These are phyloP conservation scores for Pontederia crassipes DNA, from an alignment of 176 grass and related monocot genomes.

Conservation along the genomic window DNA sequence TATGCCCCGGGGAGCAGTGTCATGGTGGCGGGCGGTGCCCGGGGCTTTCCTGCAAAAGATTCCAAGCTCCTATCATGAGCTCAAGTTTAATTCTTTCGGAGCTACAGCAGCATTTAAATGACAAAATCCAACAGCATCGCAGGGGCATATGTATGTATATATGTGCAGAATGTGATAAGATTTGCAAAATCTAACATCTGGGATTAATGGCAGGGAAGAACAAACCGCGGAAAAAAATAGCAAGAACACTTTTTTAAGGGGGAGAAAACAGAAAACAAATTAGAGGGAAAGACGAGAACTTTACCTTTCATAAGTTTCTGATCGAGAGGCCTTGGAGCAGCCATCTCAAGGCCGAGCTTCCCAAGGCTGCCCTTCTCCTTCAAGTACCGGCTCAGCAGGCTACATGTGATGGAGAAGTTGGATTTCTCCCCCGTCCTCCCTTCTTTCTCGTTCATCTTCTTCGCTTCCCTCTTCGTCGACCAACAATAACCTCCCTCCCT, in stretches of 20 bases:
- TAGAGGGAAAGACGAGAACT: not conserved
- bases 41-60: not conserved
- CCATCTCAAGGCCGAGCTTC: conserved; percentile 19
- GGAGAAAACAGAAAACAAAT: not conserved
- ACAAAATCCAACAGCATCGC: too few relatives aligned
- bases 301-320: not conserved
- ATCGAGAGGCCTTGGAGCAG: not conserved
- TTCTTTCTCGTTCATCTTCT: not conserved
- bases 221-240: not conserved
- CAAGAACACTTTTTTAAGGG: not conserved
- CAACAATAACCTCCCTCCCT: not conserved
- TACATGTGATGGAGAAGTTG: not conserved
- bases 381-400: conserved; percentile 43
- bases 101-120: too few relatives aligned
- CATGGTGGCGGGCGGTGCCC: not conserved
- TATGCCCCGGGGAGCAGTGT: not conserved
- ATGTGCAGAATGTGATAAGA: too few relatives aligned
- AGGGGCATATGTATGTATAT: too few relatives aligned
- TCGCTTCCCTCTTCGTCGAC: not conserved
- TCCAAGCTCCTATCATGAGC: too few relatives aligned
- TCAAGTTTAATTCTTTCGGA: too few relatives aligned
- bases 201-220: too few relatives aligned
- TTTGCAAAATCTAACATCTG: too few relatives aligned
- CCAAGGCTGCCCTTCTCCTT: conserved; percentile 37
- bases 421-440: not conserved